Base-by-base conservation (phyloP, 306 rosid species). In the Prunus mume region DNA sequence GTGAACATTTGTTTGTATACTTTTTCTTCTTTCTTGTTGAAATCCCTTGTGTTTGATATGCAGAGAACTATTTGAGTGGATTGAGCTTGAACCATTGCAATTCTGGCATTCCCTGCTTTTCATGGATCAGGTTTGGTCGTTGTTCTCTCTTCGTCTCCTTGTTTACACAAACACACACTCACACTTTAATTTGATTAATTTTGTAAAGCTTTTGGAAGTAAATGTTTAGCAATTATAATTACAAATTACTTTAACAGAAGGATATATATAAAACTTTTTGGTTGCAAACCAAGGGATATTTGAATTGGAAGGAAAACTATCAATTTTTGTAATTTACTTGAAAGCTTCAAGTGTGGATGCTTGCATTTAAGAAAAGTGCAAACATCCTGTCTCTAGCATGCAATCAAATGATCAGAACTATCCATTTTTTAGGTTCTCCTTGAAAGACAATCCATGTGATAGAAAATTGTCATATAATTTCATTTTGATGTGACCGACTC, bases 61-160 rank as follows among this genome's bases (percentile, higher is more conserved):
- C 74, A 95, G 98, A 77, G 97, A 95, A 73, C 84, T 95, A 68
- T 92, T 95, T 83, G 98, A 95, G 81, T 95, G 98, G 98, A 80
- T 95, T 86, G 93, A 95, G 83, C 92, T 95, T 84, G 97, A 95
- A 85, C 96, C 91, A 45, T 76, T 80, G 68, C 90, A 92, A 76
- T 95, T 83, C 82, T 95, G 98, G 98, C 86, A 82, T 77, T 90
- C 98, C n/a, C 82, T 95, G 82, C 83, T 95, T 67, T 95, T 92
- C 84, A 88, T 92, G 98, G 97, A 95, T 82, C 93, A 95, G 98
- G 97, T 94, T 79, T 81, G 87, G 25, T 65, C 79, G 64, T 14
- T n/a, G 20, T 69, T 60, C 58, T 68, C 11, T 65, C 77, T 72
- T 67, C 54, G 34, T 27, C 70, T 57, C 54, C 69, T 6, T 30